Percentiles rank a stretch among this genome's conserved stretches.
Conservation (phyloP, 2,329 filamentous ascomycete species). For the Pseudogymnoascus sp. region DNA sequence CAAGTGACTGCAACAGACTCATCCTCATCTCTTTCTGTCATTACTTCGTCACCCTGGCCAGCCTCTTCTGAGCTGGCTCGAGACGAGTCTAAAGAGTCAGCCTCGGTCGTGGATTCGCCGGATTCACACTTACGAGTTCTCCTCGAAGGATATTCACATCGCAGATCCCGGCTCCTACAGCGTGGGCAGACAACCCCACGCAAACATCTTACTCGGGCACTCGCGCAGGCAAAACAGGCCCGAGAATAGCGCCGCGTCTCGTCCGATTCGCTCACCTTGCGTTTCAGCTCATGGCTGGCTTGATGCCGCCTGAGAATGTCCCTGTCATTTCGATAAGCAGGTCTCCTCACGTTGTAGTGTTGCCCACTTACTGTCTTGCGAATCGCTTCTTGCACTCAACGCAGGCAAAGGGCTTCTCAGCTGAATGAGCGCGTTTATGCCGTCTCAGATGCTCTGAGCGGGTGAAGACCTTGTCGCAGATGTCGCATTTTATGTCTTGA, state of each 20-base stretch:
- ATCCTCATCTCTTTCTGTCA: not conserved
- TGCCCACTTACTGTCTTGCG: conserved; percentile 1
- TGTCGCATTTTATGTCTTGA: conserved; percentile 9
- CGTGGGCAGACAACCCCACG: conserved; percentile 6
- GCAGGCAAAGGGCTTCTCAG: conserved; percentile 36
- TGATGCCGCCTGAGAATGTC: conserved; percentile 10
- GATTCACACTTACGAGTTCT: conserved; percentile 8
- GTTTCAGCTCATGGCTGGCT: conserved; percentile 10
- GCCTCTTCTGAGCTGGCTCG: conserved; percentile 5
- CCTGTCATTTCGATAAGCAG: not conserved
- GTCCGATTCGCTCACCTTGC: conserved; percentile 1
- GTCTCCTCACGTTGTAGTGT: not conserved
- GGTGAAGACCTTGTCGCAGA: conserved; percentile 34
- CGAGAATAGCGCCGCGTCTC: conserved; percentile 2
- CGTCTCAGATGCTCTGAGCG: conserved; percentile 50
- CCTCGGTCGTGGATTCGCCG: not conserved
- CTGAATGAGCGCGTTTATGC: conserved; percentile 50
- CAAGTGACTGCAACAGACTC: not conserved
- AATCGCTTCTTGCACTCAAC: conserved; percentile 10
- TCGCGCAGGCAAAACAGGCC: conserved; percentile 10
- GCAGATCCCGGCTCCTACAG: conserved; percentile 8
- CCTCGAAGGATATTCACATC: conserved; percentile 8
- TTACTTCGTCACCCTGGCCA: not conserved
- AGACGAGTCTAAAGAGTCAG: conserved; percentile 9
- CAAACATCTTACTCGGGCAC: conserved; percentile 6